Percentiles rank a stretch among this genome's conserved stretches.
Conservation (phyloP, 805 yeast genomes). For the Wickerhamomyces bisporus region DNA sequence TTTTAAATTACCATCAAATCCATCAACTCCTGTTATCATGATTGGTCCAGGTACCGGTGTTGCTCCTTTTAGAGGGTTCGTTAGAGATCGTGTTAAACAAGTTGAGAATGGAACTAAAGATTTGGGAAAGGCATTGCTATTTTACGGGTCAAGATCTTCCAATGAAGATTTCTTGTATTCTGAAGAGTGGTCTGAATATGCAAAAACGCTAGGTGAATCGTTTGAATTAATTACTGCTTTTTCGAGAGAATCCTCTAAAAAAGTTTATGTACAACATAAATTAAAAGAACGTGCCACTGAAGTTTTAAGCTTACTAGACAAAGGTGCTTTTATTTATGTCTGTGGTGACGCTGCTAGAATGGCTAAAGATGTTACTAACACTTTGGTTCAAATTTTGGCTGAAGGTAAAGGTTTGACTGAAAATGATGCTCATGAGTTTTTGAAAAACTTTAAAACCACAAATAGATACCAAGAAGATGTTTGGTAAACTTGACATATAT, state of each 20-base stretch:
- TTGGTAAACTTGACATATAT: too few relatives aligned
- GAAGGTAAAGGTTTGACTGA: conserved; percentile 57
- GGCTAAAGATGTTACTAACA: conserved; percentile 88
- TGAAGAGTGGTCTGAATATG: conserved; percentile 83
- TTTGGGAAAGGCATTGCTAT: conserved; percentile 70
- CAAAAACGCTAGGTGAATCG: conserved; percentile 45
- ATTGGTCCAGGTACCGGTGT: conserved; percentile 99
- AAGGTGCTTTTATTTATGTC: conserved; percentile 87
- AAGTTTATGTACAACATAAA: conserved; percentile 82
- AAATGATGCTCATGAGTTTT: conserved; percentile 68
- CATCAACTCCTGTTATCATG: conserved; percentile 79
- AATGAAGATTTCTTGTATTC: conserved; percentile 77
- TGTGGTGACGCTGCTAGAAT: conserved; percentile 96
- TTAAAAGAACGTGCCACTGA: conserved; percentile 45
- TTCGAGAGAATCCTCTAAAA: conserved; percentile 64
- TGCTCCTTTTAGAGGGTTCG: conserved; percentile 95
- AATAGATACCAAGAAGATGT: conserved; percentile 97
- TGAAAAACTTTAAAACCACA: conserved; percentile 73
- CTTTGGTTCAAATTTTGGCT: conserved; percentile 59
- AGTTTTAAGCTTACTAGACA: conserved; percentile 40
- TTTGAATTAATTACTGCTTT: conserved; percentile 81
- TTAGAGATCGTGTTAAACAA: conserved; percentile 75
- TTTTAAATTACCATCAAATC: conserved; percentile 86
- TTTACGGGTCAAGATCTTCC: conserved; percentile 84
- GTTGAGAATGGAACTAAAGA: conserved; percentile 40